Evolutionary conservation across 441 rosid genomes (phyloP), one percentile per base, ranked within the genome.

Genomic region (Mallotus japonicus): DNA sequence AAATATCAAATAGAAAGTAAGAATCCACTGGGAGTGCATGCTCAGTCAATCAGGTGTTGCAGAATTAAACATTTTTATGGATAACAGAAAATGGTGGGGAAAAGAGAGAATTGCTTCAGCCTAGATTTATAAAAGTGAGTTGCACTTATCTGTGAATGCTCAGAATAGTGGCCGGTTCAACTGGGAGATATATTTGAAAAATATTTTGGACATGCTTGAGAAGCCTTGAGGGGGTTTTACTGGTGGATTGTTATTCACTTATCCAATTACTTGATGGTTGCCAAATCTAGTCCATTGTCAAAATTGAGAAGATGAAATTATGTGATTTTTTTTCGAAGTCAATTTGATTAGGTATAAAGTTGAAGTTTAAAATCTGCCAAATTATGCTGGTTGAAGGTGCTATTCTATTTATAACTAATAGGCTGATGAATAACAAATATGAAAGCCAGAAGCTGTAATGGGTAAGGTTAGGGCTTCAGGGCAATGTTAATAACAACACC

Each of bases 281-380:
- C 44, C 53, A 69, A 49, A 50, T 37, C 28, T 37, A 19, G 13
- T 4, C 13, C 40, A 8, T 1, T 59, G 15, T 16, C n/a, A 58
- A 70, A 56, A 69, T 44, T 20, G 20, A 56, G 32, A 47, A 60
- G 62, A 49, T 16, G 49, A 57, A 58, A 49, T 32, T 51, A 50
- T 57, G 8, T 16, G 8, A 13, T 61, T 22, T 51, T 8, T 19
- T 54, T 71, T 42, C 3, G 15, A 28, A 42, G n/a, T 5, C 17
- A 8, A n/a, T 0, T 15, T 54, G 46, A 61, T 5, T 9, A 22
- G 69, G 17, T 19, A 54, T 47, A 46, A n/a, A 63, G 13, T 20
- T 47, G 57, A n/a, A 16, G 3, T 73, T 66, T 57, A 6, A 55
- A 73, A 20, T 54, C 20, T 73, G 69, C 50, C 22, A 22, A 70